Percentiles rank a stretch among this genome's conserved stretches.
These are phyloP conservation scores for Yamadazyma atmosphaerica DNA, from an alignment of 1,139 yeast genomes.

Conservation along the genomic window DNA sequence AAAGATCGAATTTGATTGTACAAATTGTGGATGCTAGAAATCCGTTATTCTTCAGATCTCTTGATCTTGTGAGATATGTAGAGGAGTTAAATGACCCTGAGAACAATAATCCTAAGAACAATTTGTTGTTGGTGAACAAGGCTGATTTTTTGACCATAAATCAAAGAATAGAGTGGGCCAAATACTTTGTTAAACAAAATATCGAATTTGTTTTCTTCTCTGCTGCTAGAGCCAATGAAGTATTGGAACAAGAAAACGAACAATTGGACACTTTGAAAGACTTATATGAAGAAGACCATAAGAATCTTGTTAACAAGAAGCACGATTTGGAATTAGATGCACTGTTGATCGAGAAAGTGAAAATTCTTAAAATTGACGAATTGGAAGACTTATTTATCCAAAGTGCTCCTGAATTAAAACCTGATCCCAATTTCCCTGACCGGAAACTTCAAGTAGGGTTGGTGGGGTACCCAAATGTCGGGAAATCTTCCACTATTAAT, in stretches of 20 bases:
- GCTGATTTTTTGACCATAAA: slow-evolving; percentile 80
- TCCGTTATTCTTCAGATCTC: slow-evolving; percentile 86
- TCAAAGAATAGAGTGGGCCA: slow-evolving; percentile 87
- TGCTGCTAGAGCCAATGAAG: slow-evolving; percentile 79
- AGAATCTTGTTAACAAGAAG: neutral
- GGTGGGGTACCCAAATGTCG: slow-evolving; percentile 96
- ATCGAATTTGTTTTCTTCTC: slow-evolving; percentile 91
- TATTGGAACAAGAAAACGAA: slow-evolving; percentile 57
- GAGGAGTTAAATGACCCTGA: slow-evolving; percentile 61
- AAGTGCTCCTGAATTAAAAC: slow-evolving; percentile 73
- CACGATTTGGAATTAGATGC: slow-evolving; percentile 13
- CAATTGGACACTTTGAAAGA: slow-evolving; percentile 16
- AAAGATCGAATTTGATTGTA: slow-evolving; percentile 89
- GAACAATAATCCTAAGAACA: slow-evolving; percentile 55
- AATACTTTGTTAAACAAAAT: slow-evolving; percentile 64
- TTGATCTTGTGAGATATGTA: slow-evolving; percentile 85
- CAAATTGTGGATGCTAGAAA: slow-evolving; percentile 98
- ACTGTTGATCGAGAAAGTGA: slow-evolving; percentile 48
- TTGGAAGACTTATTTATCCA: slow-evolving; percentile 75
- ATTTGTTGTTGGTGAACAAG: slow-evolving; percentile 84
- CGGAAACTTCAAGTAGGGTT: slow-evolving; percentile 84
- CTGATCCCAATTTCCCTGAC: slow-evolving; percentile 55
- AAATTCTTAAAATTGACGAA: slow-evolving; percentile 79
- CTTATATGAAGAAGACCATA: slow-evolving; percentile 21
- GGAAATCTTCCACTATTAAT: slow-evolving; percentile 94